Evolutionary conservation across 139 green algal genomes (phyloP), one percentile per base, ranked within the genome.

Genomic region (Ettlia oleoabundans): DNA sequence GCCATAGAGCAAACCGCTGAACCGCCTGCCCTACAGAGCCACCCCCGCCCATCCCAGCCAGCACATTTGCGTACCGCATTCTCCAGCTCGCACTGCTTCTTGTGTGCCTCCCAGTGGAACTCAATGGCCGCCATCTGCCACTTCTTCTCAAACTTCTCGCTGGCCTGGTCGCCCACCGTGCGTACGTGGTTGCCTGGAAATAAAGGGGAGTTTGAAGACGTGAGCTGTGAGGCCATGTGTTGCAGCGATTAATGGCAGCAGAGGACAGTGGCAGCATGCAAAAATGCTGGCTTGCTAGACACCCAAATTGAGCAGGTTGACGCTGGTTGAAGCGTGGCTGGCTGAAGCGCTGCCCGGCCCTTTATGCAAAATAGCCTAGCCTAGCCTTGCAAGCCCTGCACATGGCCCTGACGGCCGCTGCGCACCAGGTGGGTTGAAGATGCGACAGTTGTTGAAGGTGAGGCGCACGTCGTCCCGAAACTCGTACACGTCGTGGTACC

Each of bases 391-490:
- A n/a, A n/a, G n/a, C n/a, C n/a, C n/a, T n/a, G n/a, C n/a, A n/a
- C n/a, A n/a, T n/a, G n/a, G 22, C 6, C 42, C 32, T 13, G 10
- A 13, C 26, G 22, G 32, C 2, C 26, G 24, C 10, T 33, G 15
- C 73, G n/a, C 73, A 80, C 73, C 73, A 22, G 66, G 55, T n/a
- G 73, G 78, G 77, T 94, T 94, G 85, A 90, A 94, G 13, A 66
- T 62, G 61, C 85, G 80, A 84, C 90, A 94, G 79, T 94, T 94
- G 37, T 78, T 66, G 81, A 90, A 94, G 19, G 87, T 75, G 47
- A 88, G 87, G 28, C 90, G 86, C 40, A 93, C 80, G 74, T 94
- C 90, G 42, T 87, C 90, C 0, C 76, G 32, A 68, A 93, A 92
- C 80, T 91, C 75, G 28, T 79, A 70, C 18, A 86, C 76, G 21